These are phyloP conservation scores for Mycena polygramma DNA, from an alignment of 768 basidiomycete genomes.

Conservation along the genomic window DNA sequence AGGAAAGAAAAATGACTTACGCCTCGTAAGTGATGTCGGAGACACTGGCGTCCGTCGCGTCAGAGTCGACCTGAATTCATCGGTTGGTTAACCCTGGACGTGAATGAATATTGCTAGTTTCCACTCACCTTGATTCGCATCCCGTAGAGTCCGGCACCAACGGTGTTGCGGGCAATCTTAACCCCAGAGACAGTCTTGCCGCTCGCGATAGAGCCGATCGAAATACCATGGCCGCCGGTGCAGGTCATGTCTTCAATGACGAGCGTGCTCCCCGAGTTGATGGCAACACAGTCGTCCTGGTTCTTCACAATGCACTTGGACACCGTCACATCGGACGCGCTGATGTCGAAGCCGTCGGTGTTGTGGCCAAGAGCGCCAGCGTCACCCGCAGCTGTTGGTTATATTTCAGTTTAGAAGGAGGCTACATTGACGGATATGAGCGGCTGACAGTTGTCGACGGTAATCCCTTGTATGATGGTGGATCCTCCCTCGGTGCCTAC, in stretches of 20 bases:
- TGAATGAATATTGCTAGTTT: background rate
- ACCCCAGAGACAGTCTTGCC: constrained; percentile 51
- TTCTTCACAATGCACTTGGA: constrained; percentile 28
- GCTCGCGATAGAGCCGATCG: constrained; percentile 60
- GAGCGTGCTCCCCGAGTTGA: constrained; percentile 38
- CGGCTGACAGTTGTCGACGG: constrained; percentile 33
- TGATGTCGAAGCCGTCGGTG: constrained; percentile 40
- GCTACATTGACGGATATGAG: too few species aligned
- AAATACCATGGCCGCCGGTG: constrained; percentile 61
- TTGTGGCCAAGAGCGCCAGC: constrained; percentile 35
- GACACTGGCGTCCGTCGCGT: constrained; percentile 32
- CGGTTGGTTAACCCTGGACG: too few species aligned
- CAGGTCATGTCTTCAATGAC: constrained; percentile 55
- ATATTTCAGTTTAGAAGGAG: background rate
- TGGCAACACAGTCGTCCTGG: constrained; percentile 38
- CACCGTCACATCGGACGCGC: constrained; percentile 31
- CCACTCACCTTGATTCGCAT: constrained; percentile 36
- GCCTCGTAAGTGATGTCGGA: constrained; percentile 26
- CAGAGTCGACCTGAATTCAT: constrained; percentile 35
- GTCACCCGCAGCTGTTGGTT: constrained; percentile 32
- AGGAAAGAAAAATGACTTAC: background rate
- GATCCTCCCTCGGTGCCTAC: constrained; percentile 33
- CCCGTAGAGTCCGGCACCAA: constrained; percentile 46
- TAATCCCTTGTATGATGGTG: constrained; percentile 17
- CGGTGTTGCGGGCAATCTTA: constrained; percentile 52